Base-by-base conservation (phyloP, 768 basidiomycete genomes). In the Pleurotus tuber-regium region DNA sequence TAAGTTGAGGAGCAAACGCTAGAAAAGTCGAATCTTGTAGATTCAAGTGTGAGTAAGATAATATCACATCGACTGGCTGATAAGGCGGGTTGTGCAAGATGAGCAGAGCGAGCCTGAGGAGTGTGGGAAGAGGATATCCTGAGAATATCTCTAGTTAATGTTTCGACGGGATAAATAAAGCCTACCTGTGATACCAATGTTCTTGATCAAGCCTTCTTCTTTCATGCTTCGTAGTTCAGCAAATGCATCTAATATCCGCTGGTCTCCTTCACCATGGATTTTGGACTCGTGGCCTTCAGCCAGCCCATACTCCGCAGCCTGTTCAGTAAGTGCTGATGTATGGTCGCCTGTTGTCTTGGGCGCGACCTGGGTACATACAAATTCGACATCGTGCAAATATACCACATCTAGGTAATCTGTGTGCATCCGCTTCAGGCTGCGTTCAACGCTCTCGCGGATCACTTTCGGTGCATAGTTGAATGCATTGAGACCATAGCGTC, bases 301-400 rank as follows among this genome's bases (percentile, higher is more conserved):
- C 33, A 94, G 67, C 1, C 92, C 92, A 65, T 90, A 95, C 8
- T 70, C 76, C 5, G 60, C 74, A 12, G 73, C 73, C 29, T 86
- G 81, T 1, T 65, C 71, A 8, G 62, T 65, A 16, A 92, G 65
- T 6, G 88, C 87, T 1, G 64, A 54, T 1, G 68, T 61, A 59
- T 85, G 84, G 54, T 83, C 74, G 3, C 88, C 89, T 14, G 70
- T 75, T 23, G 63, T 61, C 39, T 70, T 70, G 1, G 84, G 78
- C 24, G 70, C 59, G 35, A 84, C 70, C 30, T 69, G 64, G 2
- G 81, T 75, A 33, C 77, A 77, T 10, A 93, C 79, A 57, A 83
- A 90, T 70, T 94, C 92, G 42, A 89, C 79, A 62, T 95, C 92
- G 61, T 95, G 92, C 25, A 92, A 68, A 61, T 88, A 92, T 0